phyloP scores from a whole-genome alignment of 352 stramenopile genomes.

The Phytophthora pinifolia region DNA sequence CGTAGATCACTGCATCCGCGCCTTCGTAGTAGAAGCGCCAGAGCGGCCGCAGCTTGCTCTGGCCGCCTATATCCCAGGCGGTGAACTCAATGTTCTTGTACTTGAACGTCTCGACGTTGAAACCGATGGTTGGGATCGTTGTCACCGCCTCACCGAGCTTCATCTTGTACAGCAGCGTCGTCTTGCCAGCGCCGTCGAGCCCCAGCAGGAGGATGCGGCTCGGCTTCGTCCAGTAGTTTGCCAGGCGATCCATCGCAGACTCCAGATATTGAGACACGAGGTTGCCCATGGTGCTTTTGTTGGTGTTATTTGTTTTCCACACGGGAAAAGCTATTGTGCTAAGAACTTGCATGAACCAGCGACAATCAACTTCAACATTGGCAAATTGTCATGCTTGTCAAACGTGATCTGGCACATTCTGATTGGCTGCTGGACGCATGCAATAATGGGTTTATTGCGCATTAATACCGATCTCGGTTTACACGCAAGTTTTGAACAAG shows the following conservation, averaged over 20 bases:
- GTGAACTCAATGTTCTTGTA: conserved; percentile 77
- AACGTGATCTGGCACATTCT: conserved; percentile 23
- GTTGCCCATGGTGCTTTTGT: conserved; percentile 33
- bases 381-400: conserved; percentile 20
- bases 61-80: conserved; percentile 80
- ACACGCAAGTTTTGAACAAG: too few relatives aligned
- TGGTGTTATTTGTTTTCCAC: background rate
- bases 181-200: conserved; percentile 95
- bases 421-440: conserved; percentile 25
- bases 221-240: conserved; percentile 39
- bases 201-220: conserved; percentile 83
- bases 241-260: conserved; percentile 28
- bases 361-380: conserved; percentile 13
- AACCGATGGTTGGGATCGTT: conserved; percentile 77
- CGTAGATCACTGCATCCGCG: conserved; percentile 80
- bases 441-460: too few relatives aligned
- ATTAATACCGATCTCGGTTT: too few relatives aligned
- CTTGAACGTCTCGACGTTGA: conserved; percentile 76
- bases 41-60: conserved; percentile 65
- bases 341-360: background rate
- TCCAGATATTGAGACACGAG: conserved; percentile 33
- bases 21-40: conserved; percentile 77
- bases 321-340: conserved; percentile 15
- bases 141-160: conserved; percentile 66
- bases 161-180: conserved; percentile 92